Evolutionary conservation across 805 yeast genomes (phyloP).

Genomic region (Kuraishia ogatae): DNA sequence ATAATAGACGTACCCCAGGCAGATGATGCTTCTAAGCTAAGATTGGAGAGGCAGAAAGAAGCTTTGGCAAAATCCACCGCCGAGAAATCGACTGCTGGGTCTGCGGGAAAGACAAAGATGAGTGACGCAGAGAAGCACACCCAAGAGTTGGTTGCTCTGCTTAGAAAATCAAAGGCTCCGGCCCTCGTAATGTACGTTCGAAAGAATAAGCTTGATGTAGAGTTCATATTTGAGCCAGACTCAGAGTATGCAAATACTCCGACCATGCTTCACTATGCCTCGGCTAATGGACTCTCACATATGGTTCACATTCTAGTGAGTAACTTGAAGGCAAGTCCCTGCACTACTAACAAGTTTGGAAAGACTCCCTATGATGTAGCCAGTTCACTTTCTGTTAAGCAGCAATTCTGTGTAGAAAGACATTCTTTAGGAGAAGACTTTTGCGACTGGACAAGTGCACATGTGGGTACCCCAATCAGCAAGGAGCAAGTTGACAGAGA

Average conservation of each 20-base stretch:
- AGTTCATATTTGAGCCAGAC: constrained; percentile 49
- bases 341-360: constrained; percentile 39
- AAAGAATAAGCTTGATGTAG: constrained; percentile 43
- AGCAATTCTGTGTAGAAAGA: constrained; percentile 64
- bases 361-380: constrained; percentile 67
- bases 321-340: constrained; percentile 65
- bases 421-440: constrained; percentile 54
- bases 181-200: constrained; percentile 54
- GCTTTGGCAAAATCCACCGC: constrained; percentile 15
- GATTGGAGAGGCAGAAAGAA: constrained; percentile 20
- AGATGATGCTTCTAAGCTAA: constrained; percentile 19
- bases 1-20: constrained; percentile 47
- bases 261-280: constrained; percentile 70
- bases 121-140: constrained; percentile 42
- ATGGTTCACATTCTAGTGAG: constrained; percentile 57
- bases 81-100: constrained; percentile 4
- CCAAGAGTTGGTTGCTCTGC: constrained; percentile 42
- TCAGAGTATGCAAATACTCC: constrained; percentile 48
- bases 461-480: constrained; percentile 52
- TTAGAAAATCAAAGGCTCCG: constrained; percentile 75
- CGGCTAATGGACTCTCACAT: constrained; percentile 57
- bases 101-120: constrained; percentile 10
- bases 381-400: constrained; percentile 32
- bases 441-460: constrained; percentile 62
- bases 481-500: constrained; percentile 46